Evolutionary conservation across 768 basidiomycete genomes (phyloP).

Genomic region (Gymnopilus junonius): DNA sequence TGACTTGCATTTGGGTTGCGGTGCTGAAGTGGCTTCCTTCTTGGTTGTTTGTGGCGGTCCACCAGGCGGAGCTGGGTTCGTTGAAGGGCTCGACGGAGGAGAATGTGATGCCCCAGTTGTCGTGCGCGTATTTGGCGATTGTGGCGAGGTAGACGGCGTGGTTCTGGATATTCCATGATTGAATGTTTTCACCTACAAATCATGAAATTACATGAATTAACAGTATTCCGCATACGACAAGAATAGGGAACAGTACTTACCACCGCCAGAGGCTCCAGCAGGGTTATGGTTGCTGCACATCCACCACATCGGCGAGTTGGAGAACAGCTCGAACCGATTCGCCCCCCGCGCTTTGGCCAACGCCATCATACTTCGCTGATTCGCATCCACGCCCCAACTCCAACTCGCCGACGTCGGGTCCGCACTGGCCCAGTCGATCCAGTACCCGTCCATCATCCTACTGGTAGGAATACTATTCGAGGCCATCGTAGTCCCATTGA

Average conservation of each 20-base stretch:
- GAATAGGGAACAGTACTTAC: neutral
- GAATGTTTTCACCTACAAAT: slow-evolving; percentile 17
- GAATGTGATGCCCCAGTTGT: slow-evolving; percentile 22
- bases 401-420: slow-evolving; percentile 20
- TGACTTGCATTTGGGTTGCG: slow-evolving; percentile 15
- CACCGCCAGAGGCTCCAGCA: slow-evolving; percentile 12
- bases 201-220: neutral
- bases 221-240: neutral
- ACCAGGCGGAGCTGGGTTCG: slow-evolving; percentile 22
- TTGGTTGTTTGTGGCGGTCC: slow-evolving; percentile 23
- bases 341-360: slow-evolving; percentile 18
- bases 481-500: slow-evolving; percentile 18
- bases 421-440: slow-evolving; percentile 20
- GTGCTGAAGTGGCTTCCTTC: slow-evolving; percentile 23
- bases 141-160: slow-evolving; percentile 21
- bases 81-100: slow-evolving; percentile 20
- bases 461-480: slow-evolving; percentile 13
- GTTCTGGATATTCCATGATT: slow-evolving; percentile 20
- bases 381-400: slow-evolving; percentile 20
- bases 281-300: slow-evolving; percentile 23
- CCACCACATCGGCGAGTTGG: slow-evolving; percentile 24
- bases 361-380: slow-evolving; percentile 18
- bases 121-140: slow-evolving; percentile 20
- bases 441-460: slow-evolving; percentile 19
- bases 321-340: slow-evolving; percentile 19